Evolutionary conservation across 2,329 filamentous ascomycete genomes (phyloP), one percentile per base, ranked within the genome.

Genomic region (Aspergillus candidus): DNA sequence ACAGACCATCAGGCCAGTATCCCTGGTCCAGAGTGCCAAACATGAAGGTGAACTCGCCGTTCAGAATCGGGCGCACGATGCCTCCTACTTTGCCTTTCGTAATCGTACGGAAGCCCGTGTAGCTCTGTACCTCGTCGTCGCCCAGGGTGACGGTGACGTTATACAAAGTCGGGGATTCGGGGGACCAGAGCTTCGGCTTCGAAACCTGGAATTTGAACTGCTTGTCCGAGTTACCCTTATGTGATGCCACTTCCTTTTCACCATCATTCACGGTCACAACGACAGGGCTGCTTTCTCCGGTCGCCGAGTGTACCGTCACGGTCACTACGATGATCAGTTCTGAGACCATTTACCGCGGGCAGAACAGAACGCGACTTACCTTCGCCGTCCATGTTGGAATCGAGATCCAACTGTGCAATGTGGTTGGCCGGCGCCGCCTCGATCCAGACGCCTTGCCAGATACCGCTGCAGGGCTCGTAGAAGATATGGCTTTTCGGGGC

Each of bases 381-480:
- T 47, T 70, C 60, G 12, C 78, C 78, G 38, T 79, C 52, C 66
- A 76, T 77, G 50, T 73, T 73, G 0, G 80, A 83, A 18, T 72
- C 62, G 12, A 86, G 56, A 49, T 85, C 77, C 2, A 86, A 64
- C 33, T 75, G 70, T 0, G 74, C 76, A 43, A 86, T 76, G 52
- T 81, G 69, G 39, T 76, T 72, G 0, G 65, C 49, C 0, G 83
- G 78, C 0, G 76, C 80, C n/a, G 76, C 72, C 58, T 84, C 79
- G 2, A 88, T 66, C 83, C 83, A 88, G 0, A 87, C 83, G 13
- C 74, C 75, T 58, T 86, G 83, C 84, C 84, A 88, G 50, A 88
- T 86, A 4, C 84, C 84, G 30, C 80, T 83, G 58, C 83, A 87
- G 0, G 84, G 79, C 0, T 79, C 80, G 59, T 87, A 87, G 61